A percentile compares a stretch with the other conserved stretches of the same genome.
These are phyloP conservation scores for Sideroxylon spinosum DNA, from an alignment of 179 eudicot genomes.

Conservation along the genomic window DNA sequence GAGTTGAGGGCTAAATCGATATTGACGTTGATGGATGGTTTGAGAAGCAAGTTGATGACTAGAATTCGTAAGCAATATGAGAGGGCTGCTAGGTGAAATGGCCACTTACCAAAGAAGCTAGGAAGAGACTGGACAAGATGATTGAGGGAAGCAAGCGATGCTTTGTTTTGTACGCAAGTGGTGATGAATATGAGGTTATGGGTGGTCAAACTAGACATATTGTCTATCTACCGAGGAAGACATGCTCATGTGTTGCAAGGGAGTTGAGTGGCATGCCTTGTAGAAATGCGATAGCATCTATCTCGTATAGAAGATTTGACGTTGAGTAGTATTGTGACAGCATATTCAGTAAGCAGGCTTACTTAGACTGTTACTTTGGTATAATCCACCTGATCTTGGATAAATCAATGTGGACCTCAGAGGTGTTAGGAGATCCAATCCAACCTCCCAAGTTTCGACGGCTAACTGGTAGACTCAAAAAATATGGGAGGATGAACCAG, in stretches of 20 bases:
- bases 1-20: not conserved
- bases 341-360: no score
- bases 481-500: no score
- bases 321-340: no score
- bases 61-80: not conserved
- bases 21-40: not conserved
- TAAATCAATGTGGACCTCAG: no score
- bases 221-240: not conserved
- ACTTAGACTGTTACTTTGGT: no score
- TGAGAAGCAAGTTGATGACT: not conserved
- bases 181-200: not conserved
- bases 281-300: not conserved
- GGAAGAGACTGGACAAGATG: not conserved
- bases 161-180: not conserved
- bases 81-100: no score
- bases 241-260: not conserved
- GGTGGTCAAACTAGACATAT: not conserved
- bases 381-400: no score
- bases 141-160: not conserved
- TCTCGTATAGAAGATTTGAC: not conserved
- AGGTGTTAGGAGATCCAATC: no score
- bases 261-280: not conserved
- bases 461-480: no score
- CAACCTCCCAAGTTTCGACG: no score
- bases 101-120: no score